Evolutionary conservation across 2,329 filamentous ascomycete species (phyloP).

Genomic region (Sarocladium brachiariae): DNA sequence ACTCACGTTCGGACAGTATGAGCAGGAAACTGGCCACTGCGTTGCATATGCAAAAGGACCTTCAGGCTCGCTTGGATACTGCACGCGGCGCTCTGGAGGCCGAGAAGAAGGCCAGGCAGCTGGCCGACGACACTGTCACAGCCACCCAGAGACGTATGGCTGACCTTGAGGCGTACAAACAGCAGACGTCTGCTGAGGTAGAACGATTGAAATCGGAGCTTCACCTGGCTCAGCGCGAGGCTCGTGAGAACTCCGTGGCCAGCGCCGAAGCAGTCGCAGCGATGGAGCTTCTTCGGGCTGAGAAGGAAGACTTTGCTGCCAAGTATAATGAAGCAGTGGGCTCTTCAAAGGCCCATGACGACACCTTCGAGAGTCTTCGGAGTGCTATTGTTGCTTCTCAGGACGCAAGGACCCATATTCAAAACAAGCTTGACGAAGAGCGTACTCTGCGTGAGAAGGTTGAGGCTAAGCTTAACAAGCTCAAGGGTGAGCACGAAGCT

Average conservation of each 20-base stretch:
- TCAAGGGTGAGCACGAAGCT: constrained; percentile 78
- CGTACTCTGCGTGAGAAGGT: constrained; percentile 65
- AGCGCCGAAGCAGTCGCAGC: constrained; percentile 70
- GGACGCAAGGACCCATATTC: constrained; percentile 68
- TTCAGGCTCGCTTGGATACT: constrained; percentile 70
- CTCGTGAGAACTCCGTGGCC: constrained; percentile 73
- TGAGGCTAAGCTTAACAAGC: constrained; percentile 67
- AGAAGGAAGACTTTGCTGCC: constrained; percentile 69
- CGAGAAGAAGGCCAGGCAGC: constrained; percentile 71
- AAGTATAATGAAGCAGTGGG: constrained; percentile 61
- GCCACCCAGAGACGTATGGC: constrained; percentile 76
- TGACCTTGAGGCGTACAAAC: constrained; percentile 77
- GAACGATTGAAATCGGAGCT: constrained; percentile 82
- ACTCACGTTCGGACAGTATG: constrained; percentile 55
- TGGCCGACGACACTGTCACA: constrained; percentile 82
- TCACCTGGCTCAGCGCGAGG: constrained; percentile 69
- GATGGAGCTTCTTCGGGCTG: constrained; percentile 70
- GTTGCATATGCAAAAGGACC: constrained; percentile 69
- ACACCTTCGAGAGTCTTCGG: constrained; percentile 67
- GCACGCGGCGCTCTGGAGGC: constrained; percentile 66
- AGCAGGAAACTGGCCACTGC: constrained; percentile 77
- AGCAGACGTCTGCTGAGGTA: constrained; percentile 76
- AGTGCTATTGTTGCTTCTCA: constrained; percentile 73
- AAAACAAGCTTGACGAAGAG: constrained; percentile 80
- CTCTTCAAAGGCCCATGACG: constrained; percentile 62